Evolutionary conservation across 1,284 basidiomycete species (phyloP).

Genomic region (Agroathelia rolfsii): DNA sequence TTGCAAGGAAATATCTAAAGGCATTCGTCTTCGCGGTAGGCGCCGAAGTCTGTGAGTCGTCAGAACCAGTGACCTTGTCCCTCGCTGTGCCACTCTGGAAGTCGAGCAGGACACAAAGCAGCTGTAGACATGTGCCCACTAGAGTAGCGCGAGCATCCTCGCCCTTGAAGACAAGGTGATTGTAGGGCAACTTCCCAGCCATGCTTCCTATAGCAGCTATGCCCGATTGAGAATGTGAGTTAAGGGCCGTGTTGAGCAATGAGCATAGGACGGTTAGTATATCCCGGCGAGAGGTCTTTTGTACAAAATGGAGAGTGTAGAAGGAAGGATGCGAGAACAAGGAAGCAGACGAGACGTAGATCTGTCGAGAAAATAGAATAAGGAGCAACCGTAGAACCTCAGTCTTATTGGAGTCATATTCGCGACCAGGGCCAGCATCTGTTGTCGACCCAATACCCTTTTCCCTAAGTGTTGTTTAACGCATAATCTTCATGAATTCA

Average conservation of each 20-base stretch:
- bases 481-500: slow-evolving; percentile 3
- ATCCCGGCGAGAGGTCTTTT: slow-evolving; percentile 68
- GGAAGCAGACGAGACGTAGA: slow-evolving; percentile 67
- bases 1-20: slow-evolving; percentile 84
- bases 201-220: slow-evolving; percentile 49
- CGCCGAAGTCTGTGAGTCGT: slow-evolving; percentile 33
- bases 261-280: slow-evolving; percentile 86
- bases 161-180: slow-evolving; percentile 82
- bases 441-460: slow-evolving; percentile 80
- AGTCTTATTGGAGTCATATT: slow-evolving; percentile 72
- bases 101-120: slow-evolving; percentile 70
- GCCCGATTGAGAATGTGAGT: slow-evolving; percentile 38
- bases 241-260: slow-evolving; percentile 81
- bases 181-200: slow-evolving; percentile 71
- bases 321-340: slow-evolving; percentile 64
- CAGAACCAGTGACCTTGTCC: slow-evolving; percentile 32
- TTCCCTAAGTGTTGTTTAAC: slow-evolving; percentile 46
- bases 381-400: slow-evolving; percentile 82
- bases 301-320: slow-evolving; percentile 70
- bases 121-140: slow-evolving; percentile 64
- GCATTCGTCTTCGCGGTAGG: slow-evolving; percentile 73
- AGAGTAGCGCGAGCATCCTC: slow-evolving; percentile 67
- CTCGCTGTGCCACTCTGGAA: slow-evolving; percentile 69
- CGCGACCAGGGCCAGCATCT: slow-evolving; percentile 55
- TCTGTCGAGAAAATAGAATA: slow-evolving; percentile 78